Base-by-base conservation (phyloP, 768 basidiomycete species). In the Termitomyces sp. region DNA sequence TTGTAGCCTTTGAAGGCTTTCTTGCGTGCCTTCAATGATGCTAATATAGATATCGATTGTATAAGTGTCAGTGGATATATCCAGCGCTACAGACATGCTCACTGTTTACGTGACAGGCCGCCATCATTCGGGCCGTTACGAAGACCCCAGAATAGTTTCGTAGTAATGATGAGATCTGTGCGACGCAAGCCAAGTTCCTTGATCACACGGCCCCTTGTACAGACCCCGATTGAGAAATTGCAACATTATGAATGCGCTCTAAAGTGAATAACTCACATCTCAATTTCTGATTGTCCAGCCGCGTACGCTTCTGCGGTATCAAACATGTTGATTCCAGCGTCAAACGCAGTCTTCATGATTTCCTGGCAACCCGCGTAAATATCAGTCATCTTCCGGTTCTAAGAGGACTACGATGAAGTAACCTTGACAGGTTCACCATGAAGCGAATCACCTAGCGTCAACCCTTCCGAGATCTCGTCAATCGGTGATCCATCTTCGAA, bases 111-210 rank as follows among this genome's bases (percentile, higher is more conserved):
- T 8, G 81, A 83, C 18, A 85, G 69, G 22, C 84, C 84, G 51
- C 68, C 70, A 60, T 75, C 80, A 62, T 87, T 87, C 0, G 80
- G 85, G 48, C 84, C 86, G 26, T 67, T 66, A 54, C 82, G 72
- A 7, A 80, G 71, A 7, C 91, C 91, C 79, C 87, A 92, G 78
- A 84, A 92, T 41, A 92, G 58, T 70, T 92, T 92, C 56, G 91
- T 93, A 18, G 85, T 82, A 65, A 93, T 77, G 54, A 93, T 77
- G 18, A 91, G 71, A 67, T 92, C 89, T 18, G 77, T 74, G 36
- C 89, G 79, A 36, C 81, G 78, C 62, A 85, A 75, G 8, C 81
- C 81, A 20, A 90, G 80, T 67, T 91, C 90, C 69, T 84, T 85
- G 68, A 92, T 81, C 8, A 84, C 88, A 39, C 86, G 82, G 8